Conservation (phyloP, 345 rosid species). For the Turritis glabra region DNA sequence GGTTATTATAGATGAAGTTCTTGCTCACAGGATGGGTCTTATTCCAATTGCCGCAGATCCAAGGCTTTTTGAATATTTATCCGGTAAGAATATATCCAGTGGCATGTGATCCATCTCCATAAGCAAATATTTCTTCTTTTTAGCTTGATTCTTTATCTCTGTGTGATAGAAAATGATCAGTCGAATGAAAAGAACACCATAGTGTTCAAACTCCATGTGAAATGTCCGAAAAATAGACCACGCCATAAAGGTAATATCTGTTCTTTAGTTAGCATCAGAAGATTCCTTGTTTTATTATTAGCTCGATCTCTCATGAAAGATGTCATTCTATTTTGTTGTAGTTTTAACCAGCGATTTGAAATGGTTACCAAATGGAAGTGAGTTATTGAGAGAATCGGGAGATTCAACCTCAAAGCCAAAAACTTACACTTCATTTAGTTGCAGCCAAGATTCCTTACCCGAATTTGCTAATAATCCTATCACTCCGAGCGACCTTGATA, state of each 20-base stretch:
- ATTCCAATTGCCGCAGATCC: slow-evolving; percentile 85
- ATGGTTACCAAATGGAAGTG: slow-evolving; percentile 92
- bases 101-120: background rate
- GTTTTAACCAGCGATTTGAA: slow-evolving; percentile 67
- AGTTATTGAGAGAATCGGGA: slow-evolving; percentile 59
- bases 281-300: background rate
- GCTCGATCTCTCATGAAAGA: slow-evolving; percentile 10
- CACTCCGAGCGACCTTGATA: slow-evolving; percentile 25
- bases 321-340: slow-evolving; percentile 37
- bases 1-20: slow-evolving; percentile 84
- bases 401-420: slow-evolving; percentile 53
- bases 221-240: slow-evolving; percentile 47
- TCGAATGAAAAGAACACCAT: slow-evolving; percentile 90
- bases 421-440: slow-evolving; percentile 71
- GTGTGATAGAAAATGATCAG: slow-evolving; percentile 59
- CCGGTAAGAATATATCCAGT: slow-evolving; percentile 51
- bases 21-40: slow-evolving; percentile 92
- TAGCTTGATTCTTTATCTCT: slow-evolving; percentile 9
- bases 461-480: slow-evolving; percentile 63
- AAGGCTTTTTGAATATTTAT: slow-evolving; percentile 77
- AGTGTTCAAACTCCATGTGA: slow-evolving; percentile 86
- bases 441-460: slow-evolving; percentile 63
- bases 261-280: slow-evolving; percentile 13
- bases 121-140: background rate
- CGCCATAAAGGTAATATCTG: slow-evolving; percentile 57